Evolutionary conservation across 495 filamentous ascomycete species (phyloP).

Genomic region (Podospora australis): DNA sequence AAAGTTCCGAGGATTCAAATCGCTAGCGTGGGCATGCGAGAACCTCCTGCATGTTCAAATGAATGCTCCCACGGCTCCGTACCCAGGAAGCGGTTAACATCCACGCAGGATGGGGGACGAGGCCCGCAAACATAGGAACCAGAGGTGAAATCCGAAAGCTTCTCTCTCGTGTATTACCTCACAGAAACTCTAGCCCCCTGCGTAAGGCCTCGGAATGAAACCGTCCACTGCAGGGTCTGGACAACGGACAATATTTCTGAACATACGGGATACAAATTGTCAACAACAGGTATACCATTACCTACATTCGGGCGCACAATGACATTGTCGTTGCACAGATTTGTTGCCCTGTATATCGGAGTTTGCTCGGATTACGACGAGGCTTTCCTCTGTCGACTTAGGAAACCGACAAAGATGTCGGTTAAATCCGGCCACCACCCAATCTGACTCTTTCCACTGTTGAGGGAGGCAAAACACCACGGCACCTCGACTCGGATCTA

Average conservation of each 20-base stretch:
- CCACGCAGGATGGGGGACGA: constrained; percentile 7
- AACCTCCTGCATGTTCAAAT: constrained; percentile 13
- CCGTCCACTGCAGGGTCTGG: neutral
- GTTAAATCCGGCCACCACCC: too few species aligned
- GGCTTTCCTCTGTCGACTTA: too few species aligned
- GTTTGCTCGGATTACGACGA: too few species aligned
- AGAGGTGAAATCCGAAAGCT: neutral
- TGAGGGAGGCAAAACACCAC: neutral
- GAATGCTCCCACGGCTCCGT: constrained; percentile 5
- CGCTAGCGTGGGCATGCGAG: constrained; percentile 17
- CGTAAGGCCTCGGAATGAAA: neutral
- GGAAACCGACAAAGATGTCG: too few species aligned
- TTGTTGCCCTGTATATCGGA: too few species aligned
- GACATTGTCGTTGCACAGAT: too few species aligned
- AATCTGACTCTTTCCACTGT: too few species aligned
- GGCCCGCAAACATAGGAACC: constrained; percentile 1
- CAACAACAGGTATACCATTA: too few species aligned
- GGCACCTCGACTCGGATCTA: neutral
- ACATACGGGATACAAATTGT: too few species aligned
- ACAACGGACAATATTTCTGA: too few species aligned
- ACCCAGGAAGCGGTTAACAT: neutral
- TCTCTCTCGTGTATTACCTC: constrained; percentile 17
- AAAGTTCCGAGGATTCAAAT: constrained; percentile 17
- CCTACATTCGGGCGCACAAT: too few species aligned
- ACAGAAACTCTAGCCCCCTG: constrained; percentile 13